Conservation (phyloP, 139 green algal species). For the Chlorella sp. region DNA sequence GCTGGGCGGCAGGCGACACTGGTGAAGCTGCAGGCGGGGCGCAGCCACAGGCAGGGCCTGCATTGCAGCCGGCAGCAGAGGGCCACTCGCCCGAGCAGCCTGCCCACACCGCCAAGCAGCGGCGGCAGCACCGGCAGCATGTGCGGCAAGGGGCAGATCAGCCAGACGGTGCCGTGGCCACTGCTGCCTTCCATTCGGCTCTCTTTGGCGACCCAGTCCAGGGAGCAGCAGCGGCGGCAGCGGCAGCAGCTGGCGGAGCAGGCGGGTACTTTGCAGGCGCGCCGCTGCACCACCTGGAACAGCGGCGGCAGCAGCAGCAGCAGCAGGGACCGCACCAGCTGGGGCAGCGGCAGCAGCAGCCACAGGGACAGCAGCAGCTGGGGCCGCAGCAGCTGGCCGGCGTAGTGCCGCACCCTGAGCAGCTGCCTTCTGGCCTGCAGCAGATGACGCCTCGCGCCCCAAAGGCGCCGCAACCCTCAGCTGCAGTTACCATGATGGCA, state of each 20-base stretch:
- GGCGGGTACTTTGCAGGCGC: too few relatives aligned
- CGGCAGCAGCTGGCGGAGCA: not conserved
- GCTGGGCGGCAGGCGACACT: too few relatives aligned
- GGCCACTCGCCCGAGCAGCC: not conserved
- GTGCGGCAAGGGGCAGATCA: not conserved
- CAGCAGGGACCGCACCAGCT: too few relatives aligned
- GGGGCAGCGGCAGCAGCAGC: not conserved
- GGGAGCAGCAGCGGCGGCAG: not conserved
- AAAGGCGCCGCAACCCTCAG: too few relatives aligned
- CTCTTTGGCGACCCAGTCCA: not conserved
- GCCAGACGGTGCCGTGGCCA: not conserved
- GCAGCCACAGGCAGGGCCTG: not conserved
- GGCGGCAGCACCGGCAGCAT: not conserved
- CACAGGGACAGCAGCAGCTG: not conserved
- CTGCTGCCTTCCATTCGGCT: not conserved
- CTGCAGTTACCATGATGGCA: too few relatives aligned
- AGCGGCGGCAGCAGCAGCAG: not conserved
- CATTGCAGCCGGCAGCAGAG: not conserved
- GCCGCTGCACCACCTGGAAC: too few relatives aligned
- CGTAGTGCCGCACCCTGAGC: not conserved
- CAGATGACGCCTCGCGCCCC: too few relatives aligned
- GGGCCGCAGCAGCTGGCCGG: not conserved
- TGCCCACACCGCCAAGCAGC: not conserved
- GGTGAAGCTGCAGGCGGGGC: not conserved
- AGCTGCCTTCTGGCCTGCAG: not conserved